A percentile compares a stretch with the other conserved stretches of the same genome.
Conservation (phyloP, 192 early-diverging fungal species). For the Dissophora ornata region DNA sequence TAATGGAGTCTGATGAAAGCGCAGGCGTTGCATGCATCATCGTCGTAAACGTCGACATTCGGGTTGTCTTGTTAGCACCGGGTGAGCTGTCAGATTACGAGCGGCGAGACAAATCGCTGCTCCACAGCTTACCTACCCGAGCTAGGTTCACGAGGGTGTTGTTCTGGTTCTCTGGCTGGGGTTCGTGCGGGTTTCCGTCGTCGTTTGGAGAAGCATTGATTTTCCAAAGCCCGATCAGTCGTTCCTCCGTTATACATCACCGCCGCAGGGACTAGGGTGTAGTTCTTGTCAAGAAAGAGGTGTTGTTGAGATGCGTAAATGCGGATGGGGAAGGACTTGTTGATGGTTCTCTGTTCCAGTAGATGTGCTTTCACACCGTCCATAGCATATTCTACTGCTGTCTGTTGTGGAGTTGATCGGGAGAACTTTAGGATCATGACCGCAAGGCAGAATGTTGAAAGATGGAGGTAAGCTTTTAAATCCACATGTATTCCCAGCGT, state of each 20-base stretch:
- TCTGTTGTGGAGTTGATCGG: background rate
- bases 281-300: slow-evolving; percentile 18
- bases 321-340: slow-evolving; percentile 32
- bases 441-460: slow-evolving; percentile 26
- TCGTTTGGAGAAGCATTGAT: background rate
- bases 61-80: too few relatives aligned
- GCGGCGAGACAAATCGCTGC: slow-evolving; percentile 10
- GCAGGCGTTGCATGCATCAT: too few relatives aligned
- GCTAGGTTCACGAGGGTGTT: slow-evolving; percentile 11
- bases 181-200: slow-evolving; percentile 3
- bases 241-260: background rate
- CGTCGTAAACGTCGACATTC: too few relatives aligned
- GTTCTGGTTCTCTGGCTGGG: too few relatives aligned
- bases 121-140: slow-evolving; percentile 4
- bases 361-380: slow-evolving; percentile 8
- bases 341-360: slow-evolving; percentile 25
- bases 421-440: slow-evolving; percentile 18
- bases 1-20: too few relatives aligned
- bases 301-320: slow-evolving; percentile 20
- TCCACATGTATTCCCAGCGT: too few relatives aligned
- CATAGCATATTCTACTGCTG: background rate
- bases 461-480: too few relatives aligned
- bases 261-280: background rate
- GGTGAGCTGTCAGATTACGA: background rate
- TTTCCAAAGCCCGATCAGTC: too few relatives aligned